These are phyloP conservation scores for Paramecium caudatum DNA, from an alignment of 73 alveolate species.

Conservation along the genomic window DNA sequence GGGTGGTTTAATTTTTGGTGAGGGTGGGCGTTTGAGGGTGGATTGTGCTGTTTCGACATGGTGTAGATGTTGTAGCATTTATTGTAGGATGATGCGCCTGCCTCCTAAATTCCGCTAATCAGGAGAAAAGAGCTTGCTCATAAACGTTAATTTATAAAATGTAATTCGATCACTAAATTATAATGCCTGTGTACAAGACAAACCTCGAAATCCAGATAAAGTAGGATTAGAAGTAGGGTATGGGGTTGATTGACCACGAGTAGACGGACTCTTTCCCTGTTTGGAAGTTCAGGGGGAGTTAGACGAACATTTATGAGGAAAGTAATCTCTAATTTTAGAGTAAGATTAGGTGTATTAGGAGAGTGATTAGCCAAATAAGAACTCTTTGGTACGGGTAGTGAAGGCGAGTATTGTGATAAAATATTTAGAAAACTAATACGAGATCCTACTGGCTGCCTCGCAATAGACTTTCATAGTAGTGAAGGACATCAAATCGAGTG, in stretches of 20 bases:
- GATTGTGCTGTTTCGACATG: slow-evolving; percentile 51
- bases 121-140: slow-evolving; percentile 66
- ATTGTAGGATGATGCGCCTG: slow-evolving; percentile 45
- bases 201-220: slow-evolving; percentile 19
- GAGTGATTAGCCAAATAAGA: background rate
- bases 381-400: background rate
- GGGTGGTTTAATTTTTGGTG: slow-evolving; percentile 52
- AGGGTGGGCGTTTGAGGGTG: slow-evolving; percentile 42
- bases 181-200: slow-evolving; percentile 57
- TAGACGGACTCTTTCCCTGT: slow-evolving; percentile 25
- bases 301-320: slow-evolving; percentile 38
- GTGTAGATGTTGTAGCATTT: slow-evolving; percentile 55
- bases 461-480: slow-evolving; percentile 25
- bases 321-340: slow-evolving; percentile 1
- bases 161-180: background rate
- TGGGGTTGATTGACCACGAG: slow-evolving; percentile 58
- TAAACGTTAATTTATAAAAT: background rate
- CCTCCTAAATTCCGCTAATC: slow-evolving; percentile 68
- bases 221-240: slow-evolving; percentile 28
- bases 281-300: slow-evolving; percentile 38
- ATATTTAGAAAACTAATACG: slow-evolving; percentile 31
- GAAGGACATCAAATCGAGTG: slow-evolving; percentile 1
- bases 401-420: background rate
- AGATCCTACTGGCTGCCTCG: background rate
- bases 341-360: slow-evolving; percentile 32